Evolutionary conservation across 164 flowering plant species (phyloP).

Genomic region (Stephania japonica): DNA sequence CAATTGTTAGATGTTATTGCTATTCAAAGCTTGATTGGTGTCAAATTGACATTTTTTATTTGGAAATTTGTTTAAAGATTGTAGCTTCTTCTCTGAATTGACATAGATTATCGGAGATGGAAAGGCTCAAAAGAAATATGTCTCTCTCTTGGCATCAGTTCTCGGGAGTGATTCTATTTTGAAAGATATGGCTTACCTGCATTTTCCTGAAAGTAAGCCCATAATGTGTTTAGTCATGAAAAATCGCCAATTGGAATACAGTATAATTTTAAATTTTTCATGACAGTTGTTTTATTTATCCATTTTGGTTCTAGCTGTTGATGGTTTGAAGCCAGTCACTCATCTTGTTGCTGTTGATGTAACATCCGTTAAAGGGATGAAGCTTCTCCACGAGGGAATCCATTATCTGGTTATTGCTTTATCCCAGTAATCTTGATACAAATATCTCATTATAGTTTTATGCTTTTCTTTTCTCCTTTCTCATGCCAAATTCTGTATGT

Average conservation of each 20-base stretch:
- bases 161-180: conserved; percentile 50
- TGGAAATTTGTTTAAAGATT: neutral
- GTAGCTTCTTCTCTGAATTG: neutral
- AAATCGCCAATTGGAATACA: neutral
- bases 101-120: conserved; percentile 65
- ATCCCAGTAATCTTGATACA: neutral
- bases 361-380: conserved; percentile 63
- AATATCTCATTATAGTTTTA: neutral
- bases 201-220: conserved; percentile 80
- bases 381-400: conserved; percentile 78
- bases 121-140: conserved; percentile 57
- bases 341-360: conserved; percentile 77
- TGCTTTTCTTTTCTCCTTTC: conserved; percentile 4
- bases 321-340: conserved; percentile 90
- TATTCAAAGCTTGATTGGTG: neutral
- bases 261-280: conserved; percentile 1
- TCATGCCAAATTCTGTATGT: conserved; percentile 4
- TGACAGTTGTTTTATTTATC: conserved; percentile 1
- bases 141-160: conserved; percentile 49
- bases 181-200: conserved; percentile 65
- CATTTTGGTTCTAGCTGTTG: conserved; percentile 47
- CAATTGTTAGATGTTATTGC: neutral
- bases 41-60: neutral
- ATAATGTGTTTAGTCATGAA: neutral
- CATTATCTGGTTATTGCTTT: conserved; percentile 62